phyloP scores from a whole-genome alignment of 768 basidiomycete genomes.

The Tylopilus sp. region DNA sequence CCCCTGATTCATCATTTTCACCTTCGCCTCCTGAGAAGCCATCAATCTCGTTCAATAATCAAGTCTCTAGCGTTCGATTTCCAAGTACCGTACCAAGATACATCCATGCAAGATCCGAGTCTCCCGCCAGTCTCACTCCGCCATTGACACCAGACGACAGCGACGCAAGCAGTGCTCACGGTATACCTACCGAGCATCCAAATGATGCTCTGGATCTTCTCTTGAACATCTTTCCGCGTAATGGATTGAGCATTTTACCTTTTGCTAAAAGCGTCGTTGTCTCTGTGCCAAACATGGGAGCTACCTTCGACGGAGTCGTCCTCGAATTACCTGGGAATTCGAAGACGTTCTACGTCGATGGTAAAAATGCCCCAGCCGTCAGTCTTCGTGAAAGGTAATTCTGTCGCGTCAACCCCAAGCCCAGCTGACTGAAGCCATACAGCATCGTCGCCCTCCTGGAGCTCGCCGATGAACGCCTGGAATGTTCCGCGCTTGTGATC shows the following conservation, averaged over 20 bases:
- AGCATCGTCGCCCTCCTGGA: slow-evolving; percentile 87
- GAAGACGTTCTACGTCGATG: slow-evolving; percentile 82
- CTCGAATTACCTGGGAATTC: slow-evolving; percentile 66
- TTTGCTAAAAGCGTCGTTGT: slow-evolving; percentile 74
- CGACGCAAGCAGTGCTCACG: slow-evolving; percentile 40
- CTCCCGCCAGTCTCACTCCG: slow-evolving; percentile 54
- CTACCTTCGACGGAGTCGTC: slow-evolving; percentile 74
- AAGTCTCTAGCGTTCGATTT: slow-evolving; percentile 19
- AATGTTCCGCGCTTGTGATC: slow-evolving; percentile 76
- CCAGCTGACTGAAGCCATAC: background rate
- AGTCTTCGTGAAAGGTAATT: slow-evolving; percentile 78
- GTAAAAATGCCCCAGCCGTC: slow-evolving; percentile 76
- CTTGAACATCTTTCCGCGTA: slow-evolving; percentile 71
- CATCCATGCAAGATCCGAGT: slow-evolving; percentile 41
- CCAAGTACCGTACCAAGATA: slow-evolving; percentile 38
- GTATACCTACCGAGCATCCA: slow-evolving; percentile 42
- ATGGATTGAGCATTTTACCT: slow-evolving; percentile 65
- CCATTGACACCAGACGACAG: slow-evolving; percentile 76
- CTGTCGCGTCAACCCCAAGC: slow-evolving; percentile 4
- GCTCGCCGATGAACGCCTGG: slow-evolving; percentile 79
- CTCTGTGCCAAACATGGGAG: slow-evolving; percentile 62
- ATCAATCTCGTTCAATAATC: slow-evolving; percentile 17
- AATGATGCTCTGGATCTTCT: slow-evolving; percentile 76
- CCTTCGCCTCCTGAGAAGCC: slow-evolving; percentile 27
- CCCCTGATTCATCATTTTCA: slow-evolving; percentile 34